Evolutionary conservation across 169 alveolate genomes (phyloP).

Genomic region (Condylostoma magnum): DNA sequence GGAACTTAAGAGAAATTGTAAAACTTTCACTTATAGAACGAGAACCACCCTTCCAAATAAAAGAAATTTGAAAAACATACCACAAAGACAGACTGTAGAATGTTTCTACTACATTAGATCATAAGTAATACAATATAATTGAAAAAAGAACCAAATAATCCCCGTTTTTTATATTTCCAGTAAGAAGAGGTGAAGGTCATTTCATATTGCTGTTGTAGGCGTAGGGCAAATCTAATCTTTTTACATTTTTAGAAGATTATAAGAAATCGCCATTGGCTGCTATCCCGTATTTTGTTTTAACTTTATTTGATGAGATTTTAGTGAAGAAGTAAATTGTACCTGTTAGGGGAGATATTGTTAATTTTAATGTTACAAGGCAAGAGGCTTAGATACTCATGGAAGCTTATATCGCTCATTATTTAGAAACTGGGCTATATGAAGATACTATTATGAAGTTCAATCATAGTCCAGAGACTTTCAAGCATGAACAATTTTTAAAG

Average conservation of each 20-base stretch:
- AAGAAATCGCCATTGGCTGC: conserved; percentile 48
- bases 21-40: conserved; percentile 51
- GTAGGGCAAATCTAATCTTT: conserved; percentile 20
- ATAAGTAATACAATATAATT: conserved; percentile 27
- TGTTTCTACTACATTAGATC: conserved; percentile 45
- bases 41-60: conserved; percentile 33
- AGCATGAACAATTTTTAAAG: conserved; percentile 39
- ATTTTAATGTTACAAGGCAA: conserved; percentile 35
- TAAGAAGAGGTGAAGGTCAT: conserved; percentile 49
- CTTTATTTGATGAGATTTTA: conserved; percentile 62
- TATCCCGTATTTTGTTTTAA: conserved; percentile 58
- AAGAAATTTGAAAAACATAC: conserved; percentile 58
- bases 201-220: conserved; percentile 37
- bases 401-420: conserved; percentile 30
- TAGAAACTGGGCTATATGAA: conserved; percentile 41
- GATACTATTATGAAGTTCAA: conserved; percentile 49
- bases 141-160: conserved; percentile 32
- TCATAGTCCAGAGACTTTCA: conserved; percentile 42
- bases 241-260: conserved; percentile 60
- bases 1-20: conserved; percentile 61
- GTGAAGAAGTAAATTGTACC: conserved; percentile 45
- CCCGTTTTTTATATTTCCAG: conserved; percentile 63
- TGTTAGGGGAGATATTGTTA: conserved; percentile 64
- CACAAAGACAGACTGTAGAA: conserved; percentile 38
- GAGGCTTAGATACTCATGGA: conserved; percentile 47